Evolutionary conservation across 371 early-diverging fungal genomes (phyloP).

Genomic region (Syncephalastrum racemosum): DNA sequence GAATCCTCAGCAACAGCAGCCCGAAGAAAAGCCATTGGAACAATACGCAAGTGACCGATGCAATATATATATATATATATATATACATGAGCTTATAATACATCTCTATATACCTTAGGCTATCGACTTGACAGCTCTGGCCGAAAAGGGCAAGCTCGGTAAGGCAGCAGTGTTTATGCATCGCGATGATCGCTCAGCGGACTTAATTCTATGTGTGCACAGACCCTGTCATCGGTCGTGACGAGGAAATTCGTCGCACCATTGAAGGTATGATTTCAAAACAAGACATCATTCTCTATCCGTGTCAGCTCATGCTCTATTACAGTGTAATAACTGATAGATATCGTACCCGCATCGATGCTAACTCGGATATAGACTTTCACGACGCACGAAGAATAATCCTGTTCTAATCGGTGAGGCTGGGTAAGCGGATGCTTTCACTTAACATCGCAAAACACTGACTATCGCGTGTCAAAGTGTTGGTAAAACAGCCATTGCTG

Average conservation of each 20-base stretch:
- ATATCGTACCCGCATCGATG: background rate
- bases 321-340: slow-evolving; percentile 21
- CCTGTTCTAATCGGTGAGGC: slow-evolving; percentile 88
- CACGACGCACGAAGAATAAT: slow-evolving; percentile 89
- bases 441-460: background rate
- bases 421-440: slow-evolving; percentile 34
- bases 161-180: slow-evolving; percentile 35
- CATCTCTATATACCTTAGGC: slow-evolving; percentile 21
- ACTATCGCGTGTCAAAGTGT: slow-evolving; percentile 27
- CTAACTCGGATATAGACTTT: slow-evolving; percentile 28
- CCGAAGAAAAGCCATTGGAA: slow-evolving; percentile 39
- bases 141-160: slow-evolving; percentile 65
- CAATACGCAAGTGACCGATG: slow-evolving; percentile 28
- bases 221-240: slow-evolving; percentile 80
- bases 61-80: no score
- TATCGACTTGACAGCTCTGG: slow-evolving; percentile 77
- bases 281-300: no score
- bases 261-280: slow-evolving; percentile 61
- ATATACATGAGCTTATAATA: no score
- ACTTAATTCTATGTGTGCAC: slow-evolving; percentile 16
- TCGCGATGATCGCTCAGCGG: slow-evolving; percentile 5
- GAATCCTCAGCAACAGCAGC: slow-evolving; percentile 41
- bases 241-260: slow-evolving; percentile 80
- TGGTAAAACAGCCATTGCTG: slow-evolving; percentile 63
- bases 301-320: background rate